phyloP scores from a whole-genome alignment of 805 yeast species.

The Phaffomyces thermotolerans region DNA sequence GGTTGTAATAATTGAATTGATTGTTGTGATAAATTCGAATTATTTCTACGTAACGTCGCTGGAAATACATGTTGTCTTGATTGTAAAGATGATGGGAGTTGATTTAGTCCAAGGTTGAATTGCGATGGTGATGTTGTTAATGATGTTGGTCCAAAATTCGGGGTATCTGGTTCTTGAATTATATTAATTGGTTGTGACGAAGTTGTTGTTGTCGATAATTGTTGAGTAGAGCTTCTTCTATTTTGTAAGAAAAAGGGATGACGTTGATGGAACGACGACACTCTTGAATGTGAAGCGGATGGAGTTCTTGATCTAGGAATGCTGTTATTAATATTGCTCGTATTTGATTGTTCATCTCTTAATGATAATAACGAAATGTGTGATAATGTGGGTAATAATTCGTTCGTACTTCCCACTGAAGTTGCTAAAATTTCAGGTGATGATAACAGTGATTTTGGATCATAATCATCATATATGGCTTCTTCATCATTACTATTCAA shows the following conservation, averaged over 20 bases:
- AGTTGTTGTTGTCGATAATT: constrained; percentile 4
- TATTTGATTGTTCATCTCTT: constrained; percentile 5
- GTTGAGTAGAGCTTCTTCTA: constrained; percentile 7
- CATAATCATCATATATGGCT: constrained; percentile 18
- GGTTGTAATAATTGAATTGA: constrained; percentile 2
- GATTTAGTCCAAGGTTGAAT: constrained; percentile 9
- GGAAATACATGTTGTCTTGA: constrained; percentile 2
- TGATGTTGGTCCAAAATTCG: constrained; percentile 20
- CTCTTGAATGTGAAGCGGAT: constrained; percentile 12
- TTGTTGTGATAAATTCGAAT: constrained; percentile 7
- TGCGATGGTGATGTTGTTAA: constrained; percentile 18
- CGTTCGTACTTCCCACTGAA: constrained; percentile 11
- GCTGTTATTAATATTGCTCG: too few relatives aligned
- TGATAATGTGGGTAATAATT: constrained; percentile 16
- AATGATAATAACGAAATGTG: constrained; percentile 22
- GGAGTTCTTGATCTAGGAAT: constrained; percentile 3
- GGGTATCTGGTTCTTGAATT: constrained; percentile 15
- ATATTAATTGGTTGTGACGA: constrained; percentile 11
- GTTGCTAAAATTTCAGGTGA: constrained; percentile 22
- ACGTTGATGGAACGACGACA: constrained; percentile 17
- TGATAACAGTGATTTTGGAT: constrained; percentile 1
- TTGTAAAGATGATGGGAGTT: constrained; percentile 9
- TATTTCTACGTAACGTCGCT: constrained; percentile 3
- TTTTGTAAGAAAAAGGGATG: neutral
- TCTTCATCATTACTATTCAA: constrained; percentile 8